Percentiles rank a stretch among this genome's conserved stretches.
Evolutionary conservation across 2,329 filamentous ascomycete species (phyloP).

Genomic region (Cryphonectria nitschkei): DNA sequence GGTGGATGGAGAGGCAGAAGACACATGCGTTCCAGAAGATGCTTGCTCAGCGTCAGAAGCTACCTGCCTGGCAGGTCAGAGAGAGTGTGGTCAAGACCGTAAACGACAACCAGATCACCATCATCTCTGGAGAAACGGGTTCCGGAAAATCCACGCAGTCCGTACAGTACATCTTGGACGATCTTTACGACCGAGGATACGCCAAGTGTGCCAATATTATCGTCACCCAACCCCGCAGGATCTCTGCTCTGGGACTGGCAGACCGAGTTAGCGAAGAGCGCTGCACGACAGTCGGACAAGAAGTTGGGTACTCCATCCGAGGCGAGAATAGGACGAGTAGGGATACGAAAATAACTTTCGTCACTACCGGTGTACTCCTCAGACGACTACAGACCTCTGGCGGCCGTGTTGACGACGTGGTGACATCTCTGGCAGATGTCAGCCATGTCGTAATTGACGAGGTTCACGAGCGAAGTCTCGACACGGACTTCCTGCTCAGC

Average conservation of each 20-base stretch:
- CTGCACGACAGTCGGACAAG: slow-evolving; percentile 78
- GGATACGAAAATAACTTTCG: slow-evolving; percentile 88
- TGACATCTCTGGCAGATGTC: slow-evolving; percentile 81
- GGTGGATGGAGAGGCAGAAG: slow-evolving; percentile 72
- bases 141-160: slow-evolving; percentile 97
- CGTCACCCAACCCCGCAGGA: slow-evolving; percentile 92
- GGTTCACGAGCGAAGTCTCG: slow-evolving; percentile 91
- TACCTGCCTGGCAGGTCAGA: slow-evolving; percentile 87
- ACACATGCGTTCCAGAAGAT: slow-evolving; percentile 72
- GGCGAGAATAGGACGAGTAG: slow-evolving; percentile 79
- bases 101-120: slow-evolving; percentile 80
- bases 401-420: slow-evolving; percentile 76
- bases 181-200: slow-evolving; percentile 76
- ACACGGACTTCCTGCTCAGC: slow-evolving; percentile 91
- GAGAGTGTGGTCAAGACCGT: slow-evolving; percentile 79
- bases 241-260: slow-evolving; percentile 90
- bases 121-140: slow-evolving; percentile 95
- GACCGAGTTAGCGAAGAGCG: slow-evolving; percentile 94
- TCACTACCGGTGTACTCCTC: slow-evolving; percentile 92
- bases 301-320: slow-evolving; percentile 89
- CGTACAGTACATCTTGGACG: slow-evolving; percentile 93
- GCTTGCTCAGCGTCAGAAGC: slow-evolving; percentile 69
- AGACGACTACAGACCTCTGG: slow-evolving; percentile 89
- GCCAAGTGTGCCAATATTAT: slow-evolving; percentile 85
- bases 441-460: slow-evolving; percentile 96